Evolutionary conservation across 371 early-diverging fungal species (phyloP).

Genomic region (Apophysomyces trapeziformis): DNA sequence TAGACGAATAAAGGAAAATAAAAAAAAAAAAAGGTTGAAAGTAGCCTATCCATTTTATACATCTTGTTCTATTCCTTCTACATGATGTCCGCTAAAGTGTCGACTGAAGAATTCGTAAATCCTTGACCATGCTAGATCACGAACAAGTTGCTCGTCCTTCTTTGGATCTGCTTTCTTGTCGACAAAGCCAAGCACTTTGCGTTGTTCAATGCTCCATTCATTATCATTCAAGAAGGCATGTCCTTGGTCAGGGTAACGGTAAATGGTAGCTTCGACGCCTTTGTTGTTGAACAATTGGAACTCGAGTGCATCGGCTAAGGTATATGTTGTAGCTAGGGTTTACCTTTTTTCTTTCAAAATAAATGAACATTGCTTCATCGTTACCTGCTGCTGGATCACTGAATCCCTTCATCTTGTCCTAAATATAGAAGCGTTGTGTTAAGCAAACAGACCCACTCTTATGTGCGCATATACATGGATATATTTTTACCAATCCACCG

Average conservation of each 20-base stretch:
- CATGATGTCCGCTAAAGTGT: background rate
- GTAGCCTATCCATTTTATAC: background rate
- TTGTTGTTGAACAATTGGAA: constrained; percentile 22
- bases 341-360: background rate
- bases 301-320: constrained; percentile 33
- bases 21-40: background rate
- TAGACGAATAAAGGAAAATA: background rate
- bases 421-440: background rate
- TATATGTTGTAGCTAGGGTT: background rate
- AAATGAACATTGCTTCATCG: background rate
- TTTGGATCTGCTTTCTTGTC: constrained; percentile 34
- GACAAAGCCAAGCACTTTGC: constrained; percentile 48
- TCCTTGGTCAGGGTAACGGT: constrained; percentile 45
- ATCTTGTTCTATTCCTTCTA: constrained; percentile 6
- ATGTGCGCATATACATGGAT: background rate
- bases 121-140: constrained; percentile 48
- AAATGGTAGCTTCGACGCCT: constrained; percentile 36
- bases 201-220: constrained; percentile 37
- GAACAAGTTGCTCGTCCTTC: constrained; percentile 31
- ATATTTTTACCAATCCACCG: constrained; percentile 36
- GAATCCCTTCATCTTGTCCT: constrained; percentile 50
- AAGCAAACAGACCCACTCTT: background rate
- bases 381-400: constrained; percentile 47
- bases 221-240: constrained; percentile 63
- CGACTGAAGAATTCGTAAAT: constrained; percentile 43